Base-by-base conservation (phyloP, 352 stramenopile species). In the Phytophthora podocarpi region DNA sequence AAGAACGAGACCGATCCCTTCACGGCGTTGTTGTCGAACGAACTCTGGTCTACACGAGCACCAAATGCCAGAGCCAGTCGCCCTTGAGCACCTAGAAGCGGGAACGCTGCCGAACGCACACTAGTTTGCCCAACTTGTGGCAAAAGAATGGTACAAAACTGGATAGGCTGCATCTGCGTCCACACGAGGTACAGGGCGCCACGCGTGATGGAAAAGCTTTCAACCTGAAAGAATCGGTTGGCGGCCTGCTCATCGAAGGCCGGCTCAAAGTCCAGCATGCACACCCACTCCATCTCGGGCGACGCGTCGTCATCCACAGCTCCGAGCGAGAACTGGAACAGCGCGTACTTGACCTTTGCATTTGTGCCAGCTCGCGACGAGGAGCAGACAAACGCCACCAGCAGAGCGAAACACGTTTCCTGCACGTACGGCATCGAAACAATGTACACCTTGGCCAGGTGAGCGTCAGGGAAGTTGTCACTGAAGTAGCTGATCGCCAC, bases 1-100 rank as follows among this genome's bases (percentile, higher is more conserved):
- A 93, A 58, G 35, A 93, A 91, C 5, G 78, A 79, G 26, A 93
- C 68, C 0, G 84, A 93, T n/a, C 81, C 84, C 31, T 80, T 87
- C 4, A 90, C 54, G 12, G 70, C 66, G 20, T 86, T 74, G 18
- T 59, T 74, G 1, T 81, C 63, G 16, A 85, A 81, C 1, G 58
- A 62, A 57, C 76, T 89, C 10, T 76, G 66, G 16, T 88, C 76
- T 9, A 87, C 57, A 6, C 77, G 78, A 27, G 72, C 59, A 31
- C 72, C 75, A 74, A 93, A 91, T 18, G 76, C 84, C 23, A 87
- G 34, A 1, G 78, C 73, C 21, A 67, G 35, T 34, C 75, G 79
- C 5, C 73, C 66, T 31, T 79, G 60, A n/a, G 84, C 66, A n/a
- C 78, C 82, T 69, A 90, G 80, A 18, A 93, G 67, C 20, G 82